Percentiles rank a stretch among this genome's conserved stretches.
These are phyloP conservation scores for Diaporthe velutina DNA, from an alignment of 2,329 filamentous ascomycete species.

Conservation along the genomic window DNA sequence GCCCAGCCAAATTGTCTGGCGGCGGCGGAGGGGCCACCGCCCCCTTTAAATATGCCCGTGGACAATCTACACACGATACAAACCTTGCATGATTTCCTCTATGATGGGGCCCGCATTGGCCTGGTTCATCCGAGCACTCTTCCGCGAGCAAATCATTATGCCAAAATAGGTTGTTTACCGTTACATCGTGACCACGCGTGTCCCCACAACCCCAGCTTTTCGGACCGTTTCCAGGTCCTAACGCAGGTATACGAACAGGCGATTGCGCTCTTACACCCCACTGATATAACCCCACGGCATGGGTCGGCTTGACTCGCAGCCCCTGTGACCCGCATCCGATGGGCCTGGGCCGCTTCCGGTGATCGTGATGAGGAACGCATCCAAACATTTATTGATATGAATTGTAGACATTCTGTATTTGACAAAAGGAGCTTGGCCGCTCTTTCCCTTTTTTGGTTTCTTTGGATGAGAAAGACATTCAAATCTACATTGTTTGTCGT, in stretches of 20 bases:
- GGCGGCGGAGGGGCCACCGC: too few species aligned
- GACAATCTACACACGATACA: neutral
- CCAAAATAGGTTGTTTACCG: neutral
- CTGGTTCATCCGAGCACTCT: conserved; percentile 22
- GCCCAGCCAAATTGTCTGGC: neutral
- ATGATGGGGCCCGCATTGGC: conserved; percentile 11
- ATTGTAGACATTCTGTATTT: neutral
- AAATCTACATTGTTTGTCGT: neutral
- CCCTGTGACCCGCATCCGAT: conserved; percentile 17
- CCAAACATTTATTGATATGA: neutral
- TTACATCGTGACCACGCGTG: conserved; percentile 25
- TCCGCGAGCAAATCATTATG: conserved; percentile 20
- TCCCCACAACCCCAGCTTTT: conserved; percentile 28
- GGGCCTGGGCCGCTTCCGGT: conserved; percentile 11
- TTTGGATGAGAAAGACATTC: neutral
- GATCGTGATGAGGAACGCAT: neutral
- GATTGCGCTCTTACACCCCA: conserved; percentile 3
- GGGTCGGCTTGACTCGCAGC: conserved; percentile 12
- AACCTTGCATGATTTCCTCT: conserved; percentile 10
- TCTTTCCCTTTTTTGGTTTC: too few species aligned
- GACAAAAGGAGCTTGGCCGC: neutral
- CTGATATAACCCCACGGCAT: conserved; percentile 24
- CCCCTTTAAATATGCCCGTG: neutral
- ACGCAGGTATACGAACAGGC: conserved; percentile 15
- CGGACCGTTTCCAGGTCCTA: conserved; percentile 12